Base-by-base conservation (phyloP, 352 stramenopile genomes). In the Phytophthora capsici region DNA sequence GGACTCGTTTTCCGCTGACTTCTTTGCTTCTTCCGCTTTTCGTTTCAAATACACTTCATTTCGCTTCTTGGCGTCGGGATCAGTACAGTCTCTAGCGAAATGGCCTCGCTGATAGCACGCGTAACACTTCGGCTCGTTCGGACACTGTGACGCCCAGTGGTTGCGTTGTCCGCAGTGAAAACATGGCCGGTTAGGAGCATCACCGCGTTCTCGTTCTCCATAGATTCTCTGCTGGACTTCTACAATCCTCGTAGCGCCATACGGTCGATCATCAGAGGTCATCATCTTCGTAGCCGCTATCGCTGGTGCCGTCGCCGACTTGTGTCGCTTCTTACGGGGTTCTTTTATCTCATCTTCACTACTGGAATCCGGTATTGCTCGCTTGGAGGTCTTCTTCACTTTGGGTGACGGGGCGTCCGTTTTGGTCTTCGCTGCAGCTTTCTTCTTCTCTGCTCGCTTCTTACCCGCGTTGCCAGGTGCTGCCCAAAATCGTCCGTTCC, bases 51-150 rank as follows among this genome's bases (percentile, higher is more conserved):
- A 38, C 16, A 10, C 44, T 3, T 56, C 32, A 6, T 46, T 41
- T 2, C 48, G 30, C 30, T 13, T 32, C 30, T 17, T 45, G 17
- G 30, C 48, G 10, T n/a, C 48, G 0, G 6, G 4, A n/a, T 54
- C 30, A 20, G 47, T n/a, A 9, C 47, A 54, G 2, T 54, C 47
- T 28, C 28, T 22, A 1, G 47, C 47, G n/a, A 54, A 54, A 32
- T 56, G 48, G 36, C 48, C 48, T 30, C 26, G 5, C 7, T 32
- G 7, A 6, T 10, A 2, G 4, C 26, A 32, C 25, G 25, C 25
- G 25, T 2, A 28, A 6, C 25, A 28, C 25, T 28, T 28, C 25
- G 25, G 25, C 6, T 28, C 25, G 6, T 28, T 28, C 6, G 25
- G 25, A 6, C 25, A 28, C 25, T 28, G 25, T 6, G 25, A 28